Evolutionary conservation across 2,329 filamentous ascomycete species (phyloP), one percentile per base, ranked within the genome.

Genomic region (Fonsecaea monophora): DNA sequence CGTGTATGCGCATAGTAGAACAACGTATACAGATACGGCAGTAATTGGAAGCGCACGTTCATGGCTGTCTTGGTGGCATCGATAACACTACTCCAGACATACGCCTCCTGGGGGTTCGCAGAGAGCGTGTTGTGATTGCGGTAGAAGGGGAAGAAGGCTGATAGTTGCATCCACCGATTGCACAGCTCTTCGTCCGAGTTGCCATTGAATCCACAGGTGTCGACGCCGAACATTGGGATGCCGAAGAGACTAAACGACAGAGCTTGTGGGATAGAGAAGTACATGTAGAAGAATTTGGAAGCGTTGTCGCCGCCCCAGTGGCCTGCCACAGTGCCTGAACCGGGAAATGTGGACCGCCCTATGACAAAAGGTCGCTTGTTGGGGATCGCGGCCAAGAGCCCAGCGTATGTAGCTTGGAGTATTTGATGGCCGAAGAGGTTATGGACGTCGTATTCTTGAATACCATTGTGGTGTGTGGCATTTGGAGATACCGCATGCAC

Each of bases 231-330:
- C 89, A 93, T 92, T 10, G 90, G 90, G 42, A 93, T 87, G 35
- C 90, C 90, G 69, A 90, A 92, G 4, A 92, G 82, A 1, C 86
- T 87, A 78, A 93, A 94, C 2, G 86, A 88, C 0, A 96, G 82
- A 1, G 90, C 91, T 76, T 94, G 90, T 0, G 90, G 87, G 72
- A 95, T 95, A 10, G 88, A 89, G 76, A 90, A 89, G 77, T 86
- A 90, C 86, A 94, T 90, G 75, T 88, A 90, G 0, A 85, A 83
- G 87, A 90, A 94, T 13, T 86, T 84, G 2, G 88, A 89, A 18
- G 82, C 80, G 74, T 93, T 94, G 76, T 94, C 89, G 38, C 90
- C 91, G 35, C 91, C 91, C 92, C 92, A 96, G 77, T 95, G 92
- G 0, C 91, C 92, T 1, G 91, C 89, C 80, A 86, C 90, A 75